Base-by-base conservation (phyloP, 2,329 filamentous ascomycete genomes). In the Magnaporthiopsis poae region DNA sequence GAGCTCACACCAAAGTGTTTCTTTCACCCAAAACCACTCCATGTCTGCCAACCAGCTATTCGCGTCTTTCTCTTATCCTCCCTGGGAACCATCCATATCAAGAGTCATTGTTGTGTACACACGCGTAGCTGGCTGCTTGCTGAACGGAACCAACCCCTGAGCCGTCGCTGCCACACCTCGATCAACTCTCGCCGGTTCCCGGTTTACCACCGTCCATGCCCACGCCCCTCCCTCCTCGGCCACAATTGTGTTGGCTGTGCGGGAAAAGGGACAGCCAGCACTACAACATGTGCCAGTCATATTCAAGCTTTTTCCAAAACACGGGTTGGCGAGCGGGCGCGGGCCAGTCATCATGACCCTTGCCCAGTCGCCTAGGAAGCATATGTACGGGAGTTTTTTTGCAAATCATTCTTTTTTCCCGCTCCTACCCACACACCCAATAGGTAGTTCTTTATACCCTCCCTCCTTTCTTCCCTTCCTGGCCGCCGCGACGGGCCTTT, bases 181-280 rank as follows among this genome's bases (percentile, higher is more conserved):
- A 21, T 36, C 61, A 12, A 31, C 31, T 5, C 61, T 62, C 61
- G 61, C 31, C 61, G 36, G 61, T 62, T 62, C 61, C 61, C 61
- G 61, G 61, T 33, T 62, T 62, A 5, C 61, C 39, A 52, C 18
- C 61, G 61, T 18, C 61, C 25, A 35, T 36, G 31, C 61, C 59
- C 59, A 27, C 59, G 25, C n/a, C 29, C 59, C 21, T 27, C 18
- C 13, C 59, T 60, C 25, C 25, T 60, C 59, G 25, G 59, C 3
- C n/a, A 31, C 59, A 12, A 25, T 31, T 13, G 15, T 31, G 29
- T 5, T 60, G 27, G 21, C 8, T 60, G 25, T 31, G 31, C 31
- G 31, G 12, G n/a, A 27, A 27, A 35, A 35, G 33, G 36, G 25
- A 18, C 11, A 18, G 7, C 62, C 11, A 18, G 7, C 62, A 7